phyloP scores from a whole-genome alignment of 164 flowering plant genomes.

The Vitis amurensis region DNA sequence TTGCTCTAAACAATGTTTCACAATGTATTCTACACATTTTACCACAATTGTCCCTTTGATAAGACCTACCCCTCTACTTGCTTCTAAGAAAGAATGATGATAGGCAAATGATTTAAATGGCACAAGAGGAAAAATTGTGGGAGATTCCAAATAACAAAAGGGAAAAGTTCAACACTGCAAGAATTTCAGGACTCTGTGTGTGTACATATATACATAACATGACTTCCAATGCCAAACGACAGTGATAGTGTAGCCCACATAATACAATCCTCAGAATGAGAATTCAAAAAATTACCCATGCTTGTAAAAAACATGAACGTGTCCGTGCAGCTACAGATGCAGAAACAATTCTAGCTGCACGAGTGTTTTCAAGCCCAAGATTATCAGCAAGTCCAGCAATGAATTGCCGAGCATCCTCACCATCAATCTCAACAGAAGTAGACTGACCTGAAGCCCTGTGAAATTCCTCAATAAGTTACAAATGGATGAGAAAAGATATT shows the following conservation, averaged over 20 bases:
- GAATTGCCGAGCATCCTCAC: conserved; percentile 70
- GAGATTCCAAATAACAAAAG: neutral
- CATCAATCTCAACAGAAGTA: conserved; percentile 48
- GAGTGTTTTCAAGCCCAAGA: conserved; percentile 68
- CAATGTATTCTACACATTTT: neutral
- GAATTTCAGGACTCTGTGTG: no score
- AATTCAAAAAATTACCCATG: conserved; percentile 61
- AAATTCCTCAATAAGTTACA: conserved; percentile 18
- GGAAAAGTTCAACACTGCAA: neutral
- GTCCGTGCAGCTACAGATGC: conserved; percentile 95
- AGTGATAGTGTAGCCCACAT: no score
- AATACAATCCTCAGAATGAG: neutral
- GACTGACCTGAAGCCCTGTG: conserved; percentile 48
- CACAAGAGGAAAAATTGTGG: neutral
- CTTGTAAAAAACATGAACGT: conserved; percentile 78
- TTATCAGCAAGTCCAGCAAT: conserved; percentile 82
- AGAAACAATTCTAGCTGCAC: conserved; percentile 85
- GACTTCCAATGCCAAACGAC: no score
- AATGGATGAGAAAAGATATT: neutral
- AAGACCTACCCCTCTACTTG: neutral
- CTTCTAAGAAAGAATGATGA: no score
- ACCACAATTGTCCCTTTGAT: neutral
- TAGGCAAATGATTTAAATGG: no score
- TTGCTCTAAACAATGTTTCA: neutral
- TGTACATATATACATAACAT: no score